Evolutionary conservation across 768 basidiomycete genomes (phyloP).

Genomic region (Amanita polypyramis): DNA sequence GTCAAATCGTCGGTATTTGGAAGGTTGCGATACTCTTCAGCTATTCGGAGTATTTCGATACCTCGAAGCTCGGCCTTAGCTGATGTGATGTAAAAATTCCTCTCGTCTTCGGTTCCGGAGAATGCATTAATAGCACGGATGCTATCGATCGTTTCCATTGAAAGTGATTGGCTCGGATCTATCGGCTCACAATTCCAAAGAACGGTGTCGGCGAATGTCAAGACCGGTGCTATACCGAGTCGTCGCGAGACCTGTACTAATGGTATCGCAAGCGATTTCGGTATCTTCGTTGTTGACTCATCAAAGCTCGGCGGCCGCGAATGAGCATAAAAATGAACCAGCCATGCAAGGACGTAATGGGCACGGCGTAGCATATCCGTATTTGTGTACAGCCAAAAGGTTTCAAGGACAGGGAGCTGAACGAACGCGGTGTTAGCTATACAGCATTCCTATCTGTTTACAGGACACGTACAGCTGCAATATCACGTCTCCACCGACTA

Average conservation of each 20-base stretch:
- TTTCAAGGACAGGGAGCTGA: slow-evolving; percentile 67
- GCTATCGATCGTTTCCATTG: slow-evolving; percentile 42
- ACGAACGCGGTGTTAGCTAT: slow-evolving; percentile 2
- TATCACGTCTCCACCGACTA: slow-evolving; percentile 56
- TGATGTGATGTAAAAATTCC: slow-evolving; percentile 78
- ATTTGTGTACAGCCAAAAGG: slow-evolving; percentile 38
- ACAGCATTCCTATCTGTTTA: slow-evolving; percentile 1
- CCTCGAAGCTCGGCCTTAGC: slow-evolving; percentile 81
- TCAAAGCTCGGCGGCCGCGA: slow-evolving; percentile 41
- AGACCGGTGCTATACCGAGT: slow-evolving; percentile 83
- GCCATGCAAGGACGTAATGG: slow-evolving; percentile 82
- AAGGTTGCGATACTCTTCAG: slow-evolving; percentile 77
- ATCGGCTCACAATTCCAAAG: slow-evolving; percentile 81
- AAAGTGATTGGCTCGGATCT: slow-evolving; percentile 45
- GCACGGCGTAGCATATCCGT: slow-evolving; percentile 67
- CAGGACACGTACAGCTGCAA: slow-evolving; percentile 38
- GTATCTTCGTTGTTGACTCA: slow-evolving; percentile 43
- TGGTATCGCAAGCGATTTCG: slow-evolving; percentile 68
- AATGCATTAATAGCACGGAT: slow-evolving; percentile 66
- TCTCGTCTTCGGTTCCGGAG: slow-evolving; percentile 79
- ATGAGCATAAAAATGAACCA: slow-evolving; percentile 87
- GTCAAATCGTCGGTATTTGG: slow-evolving; percentile 56
- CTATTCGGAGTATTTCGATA: slow-evolving; percentile 75
- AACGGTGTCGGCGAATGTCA: slow-evolving; percentile 94
- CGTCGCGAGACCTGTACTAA: slow-evolving; percentile 63